These are phyloP conservation scores for Paratinospora sagittata DNA, from an alignment of 164 flowering plant genomes.

Conservation along the genomic window DNA sequence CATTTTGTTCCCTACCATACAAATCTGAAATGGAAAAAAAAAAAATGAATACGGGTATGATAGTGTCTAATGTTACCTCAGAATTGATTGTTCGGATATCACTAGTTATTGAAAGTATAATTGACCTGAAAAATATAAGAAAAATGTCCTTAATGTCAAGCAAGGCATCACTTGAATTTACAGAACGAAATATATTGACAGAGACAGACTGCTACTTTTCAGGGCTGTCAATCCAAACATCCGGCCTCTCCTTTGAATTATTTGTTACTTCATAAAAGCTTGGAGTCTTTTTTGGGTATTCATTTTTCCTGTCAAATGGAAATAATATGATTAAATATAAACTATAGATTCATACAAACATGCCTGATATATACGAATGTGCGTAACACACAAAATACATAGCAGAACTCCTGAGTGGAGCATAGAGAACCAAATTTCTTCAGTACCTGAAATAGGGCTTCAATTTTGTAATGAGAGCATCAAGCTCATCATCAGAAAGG, in stretches of 20 bases:
- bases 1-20: neutral
- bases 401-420: neutral
- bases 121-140: slow-evolving; percentile 45
- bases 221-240: slow-evolving; percentile 98
- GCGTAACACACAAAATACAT: neutral
- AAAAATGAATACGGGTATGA: neutral
- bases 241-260: slow-evolving; percentile 93
- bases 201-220: slow-evolving; percentile 55
- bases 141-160: neutral
- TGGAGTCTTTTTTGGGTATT: slow-evolving; percentile 80
- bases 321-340: neutral
- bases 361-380: neutral
- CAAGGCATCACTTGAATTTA: neutral
- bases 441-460: slow-evolving; percentile 83
- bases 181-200: neutral
- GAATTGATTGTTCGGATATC: slow-evolving; percentile 92
- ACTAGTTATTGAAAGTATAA: slow-evolving; percentile 86
- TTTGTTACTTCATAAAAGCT: slow-evolving; percentile 86
- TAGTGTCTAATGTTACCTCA: slow-evolving; percentile 40
- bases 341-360: neutral
- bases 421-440: neutral
- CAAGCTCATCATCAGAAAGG: slow-evolving; percentile 87
- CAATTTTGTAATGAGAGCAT: slow-evolving; percentile 68
- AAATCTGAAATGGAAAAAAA: neutral
- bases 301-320: slow-evolving; percentile 58